Base-by-base conservation (phyloP, 768 basidiomycete genomes). In the Phaeolepiota aurea region DNA sequence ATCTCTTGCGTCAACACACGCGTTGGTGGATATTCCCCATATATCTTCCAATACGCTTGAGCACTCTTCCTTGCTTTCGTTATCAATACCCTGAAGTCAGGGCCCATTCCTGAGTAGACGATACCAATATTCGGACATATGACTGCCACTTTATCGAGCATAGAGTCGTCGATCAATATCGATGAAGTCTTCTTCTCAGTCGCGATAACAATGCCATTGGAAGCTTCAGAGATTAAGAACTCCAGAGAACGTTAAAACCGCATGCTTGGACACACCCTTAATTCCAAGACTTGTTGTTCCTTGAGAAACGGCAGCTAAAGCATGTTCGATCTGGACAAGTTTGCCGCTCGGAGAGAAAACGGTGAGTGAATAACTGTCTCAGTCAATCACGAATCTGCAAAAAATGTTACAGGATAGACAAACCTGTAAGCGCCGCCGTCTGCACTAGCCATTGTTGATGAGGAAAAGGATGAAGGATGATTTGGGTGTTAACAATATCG, bases 101-200 rank as follows among this genome's bases (percentile, higher is more conserved):
- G 96, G 1, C 96, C 93, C 96, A 99, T 99, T 23, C 96, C 96
- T 22, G 92, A 94, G 69, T 99, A 99, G 35, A 99, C 96, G 50
- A 99, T 89, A 38, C 96, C 96, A 54, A 99, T 98, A 64, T 98
- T 98, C 23, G 96, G 96, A 62, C 94, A 98, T 48, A 99, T 83
- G 38, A 94, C 76, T 1, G 92, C 89, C 46, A 96, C 91, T 66
- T 96, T 97, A 62, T 99, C 96, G 52, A 99, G 77, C 74, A 94
- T 89, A 20, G 89, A 89, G 63, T 97, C 90, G 69, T 99, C 96
- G 48, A 99, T 88, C 52, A 99, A 77, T 56, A 97, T 83, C 9
- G 96, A 99, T 14, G 94, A 90, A 9, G 92, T 79, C 71, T 98
- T 98, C 82, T 99, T 99, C 71, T 98, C 96, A 4, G 96, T 98